These are phyloP conservation scores for Suillus bovinus DNA, from an alignment of 768 basidiomycete genomes.

Conservation along the genomic window DNA sequence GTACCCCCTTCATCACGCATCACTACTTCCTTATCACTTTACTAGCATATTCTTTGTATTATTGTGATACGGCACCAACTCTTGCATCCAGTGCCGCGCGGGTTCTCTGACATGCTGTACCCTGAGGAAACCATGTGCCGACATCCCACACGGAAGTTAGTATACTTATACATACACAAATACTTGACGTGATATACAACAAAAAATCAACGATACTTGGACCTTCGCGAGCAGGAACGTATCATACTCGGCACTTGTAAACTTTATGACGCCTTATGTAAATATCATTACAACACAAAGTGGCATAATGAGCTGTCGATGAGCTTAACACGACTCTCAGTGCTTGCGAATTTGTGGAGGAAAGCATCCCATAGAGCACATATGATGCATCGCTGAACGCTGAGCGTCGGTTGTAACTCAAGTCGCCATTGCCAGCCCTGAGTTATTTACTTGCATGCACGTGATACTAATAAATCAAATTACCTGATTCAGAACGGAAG, in stretches of 20 bases:
- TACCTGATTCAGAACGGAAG: slow-evolving; percentile 1
- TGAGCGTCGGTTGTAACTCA: not conserved
- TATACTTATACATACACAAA: not conserved
- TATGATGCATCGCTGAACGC: too few species aligned
- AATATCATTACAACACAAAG: not conserved
- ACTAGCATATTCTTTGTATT: slow-evolving; percentile 9
- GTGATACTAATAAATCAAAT: not conserved
- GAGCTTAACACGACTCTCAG: not conserved
- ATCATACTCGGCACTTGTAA: not conserved
- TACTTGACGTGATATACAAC: not conserved
- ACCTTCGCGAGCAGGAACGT: too few species aligned
- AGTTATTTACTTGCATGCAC: not conserved
- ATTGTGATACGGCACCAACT: slow-evolving; percentile 8
- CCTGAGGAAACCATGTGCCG: not conserved
- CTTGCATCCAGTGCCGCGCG: not conserved
- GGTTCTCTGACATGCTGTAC: not conserved
- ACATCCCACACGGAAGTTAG: not conserved
- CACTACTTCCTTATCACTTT: slow-evolving; percentile 1
- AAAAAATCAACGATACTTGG: not conserved
- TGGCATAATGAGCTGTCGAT: not conserved
- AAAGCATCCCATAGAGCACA: not conserved
- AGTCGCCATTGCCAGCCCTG: too few species aligned
- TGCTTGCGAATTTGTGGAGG: not conserved
- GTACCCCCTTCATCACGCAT: slow-evolving; percentile 1
- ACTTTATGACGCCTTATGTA: not conserved